phyloP scores from a whole-genome alignment of 2,329 filamentous ascomycete genomes.

The Ophiostoma novo-ulmi region DNA sequence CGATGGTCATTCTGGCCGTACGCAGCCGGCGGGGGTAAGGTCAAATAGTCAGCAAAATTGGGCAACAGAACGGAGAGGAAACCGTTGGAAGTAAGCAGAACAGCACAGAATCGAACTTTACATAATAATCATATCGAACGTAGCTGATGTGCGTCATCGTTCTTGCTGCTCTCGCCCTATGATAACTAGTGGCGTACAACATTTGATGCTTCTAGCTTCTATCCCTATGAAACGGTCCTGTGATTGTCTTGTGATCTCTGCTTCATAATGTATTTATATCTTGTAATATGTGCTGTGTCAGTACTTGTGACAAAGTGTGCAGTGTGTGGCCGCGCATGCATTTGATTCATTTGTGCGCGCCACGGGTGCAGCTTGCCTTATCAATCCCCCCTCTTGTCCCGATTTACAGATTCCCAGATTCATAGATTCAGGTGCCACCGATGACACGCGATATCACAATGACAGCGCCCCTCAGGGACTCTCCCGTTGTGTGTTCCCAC shows the following conservation, averaged over 20 bases:
- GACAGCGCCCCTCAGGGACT: background rate
- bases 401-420: background rate
- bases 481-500: background rate
- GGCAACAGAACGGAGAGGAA: background rate
- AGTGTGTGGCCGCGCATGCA: background rate
- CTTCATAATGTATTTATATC: background rate
- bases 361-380: background rate
- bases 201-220: background rate
- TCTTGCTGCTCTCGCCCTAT: background rate
- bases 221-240: background rate
- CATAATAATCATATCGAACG: background rate
- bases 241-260: background rate
- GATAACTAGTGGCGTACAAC: background rate
- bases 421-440: background rate
- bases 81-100: background rate
- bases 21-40: background rate
- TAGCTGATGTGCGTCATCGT: background rate
- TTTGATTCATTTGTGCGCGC: background rate
- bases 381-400: background rate
- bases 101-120: background rate
- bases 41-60: background rate
- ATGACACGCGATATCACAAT: background rate
- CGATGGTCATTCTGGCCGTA: conserved; percentile 5
- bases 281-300: background rate
- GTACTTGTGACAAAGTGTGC: background rate